Conservation (phyloP, 176 grass and related monocot genomes). For the Juncus effusus region DNA sequence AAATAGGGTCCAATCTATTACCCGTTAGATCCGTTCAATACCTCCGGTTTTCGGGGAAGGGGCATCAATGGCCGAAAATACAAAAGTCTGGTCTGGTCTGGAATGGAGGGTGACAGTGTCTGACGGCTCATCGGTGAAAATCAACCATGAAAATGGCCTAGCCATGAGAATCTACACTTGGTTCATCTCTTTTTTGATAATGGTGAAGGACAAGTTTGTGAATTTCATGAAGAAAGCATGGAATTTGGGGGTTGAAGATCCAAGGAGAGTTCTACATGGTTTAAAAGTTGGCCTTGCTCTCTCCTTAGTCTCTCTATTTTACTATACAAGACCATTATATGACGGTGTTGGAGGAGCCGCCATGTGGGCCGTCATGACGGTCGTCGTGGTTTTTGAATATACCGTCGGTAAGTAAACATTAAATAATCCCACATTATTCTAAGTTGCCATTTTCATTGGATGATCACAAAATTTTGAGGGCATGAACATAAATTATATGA, state of each 20-base stretch:
- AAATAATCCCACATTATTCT: neutral
- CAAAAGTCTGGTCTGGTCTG: slow-evolving; percentile 1
- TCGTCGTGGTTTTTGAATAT: slow-evolving; percentile 65
- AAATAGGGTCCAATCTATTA: slow-evolving; percentile 21
- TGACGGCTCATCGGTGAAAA: slow-evolving; percentile 39
- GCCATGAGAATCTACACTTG: slow-evolving; percentile 17
- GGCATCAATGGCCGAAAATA: slow-evolving; percentile 35
- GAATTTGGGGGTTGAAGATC: slow-evolving; percentile 54
- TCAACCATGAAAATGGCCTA: slow-evolving; percentile 27
- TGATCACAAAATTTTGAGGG: neutral
- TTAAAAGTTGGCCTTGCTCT: slow-evolving; percentile 65
- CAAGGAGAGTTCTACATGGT: slow-evolving; percentile 47
- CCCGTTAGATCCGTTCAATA: neutral
- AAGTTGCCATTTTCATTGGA: neutral
- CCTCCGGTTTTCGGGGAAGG: neutral
- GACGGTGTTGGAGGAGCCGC: slow-evolving; percentile 52
- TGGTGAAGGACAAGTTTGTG: slow-evolving; percentile 13
- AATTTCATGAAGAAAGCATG: slow-evolving; percentile 27
- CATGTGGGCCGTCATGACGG: slow-evolving; percentile 76
- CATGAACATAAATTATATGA: neutral
- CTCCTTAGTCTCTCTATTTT: slow-evolving; percentile 51
- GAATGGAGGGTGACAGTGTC: slow-evolving; percentile 61
- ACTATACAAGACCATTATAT: slow-evolving; percentile 57
- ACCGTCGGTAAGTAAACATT: slow-evolving; percentile 51
- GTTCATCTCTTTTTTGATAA: slow-evolving; percentile 12